Evolutionary conservation across 768 basidiomycete genomes (phyloP).

Genomic region (Hemileccinum impolitum): DNA sequence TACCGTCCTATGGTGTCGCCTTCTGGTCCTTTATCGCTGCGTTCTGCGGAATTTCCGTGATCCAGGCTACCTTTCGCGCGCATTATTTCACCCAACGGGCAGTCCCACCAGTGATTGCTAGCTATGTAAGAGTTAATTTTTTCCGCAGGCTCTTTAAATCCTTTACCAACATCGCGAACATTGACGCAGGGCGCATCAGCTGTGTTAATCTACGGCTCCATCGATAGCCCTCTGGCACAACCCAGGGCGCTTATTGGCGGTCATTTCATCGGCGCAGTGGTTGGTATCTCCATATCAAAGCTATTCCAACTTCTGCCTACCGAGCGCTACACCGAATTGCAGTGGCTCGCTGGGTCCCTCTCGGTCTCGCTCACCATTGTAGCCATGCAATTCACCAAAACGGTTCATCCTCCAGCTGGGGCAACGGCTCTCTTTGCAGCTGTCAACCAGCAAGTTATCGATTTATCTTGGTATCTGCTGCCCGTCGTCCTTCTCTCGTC

Average conservation of each 20-base stretch:
- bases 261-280: constrained; percentile 37
- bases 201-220: constrained; percentile 50
- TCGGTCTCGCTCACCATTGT: constrained; percentile 42
- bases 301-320: constrained; percentile 45
- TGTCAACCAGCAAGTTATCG: constrained; percentile 38
- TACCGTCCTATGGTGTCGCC: background rate
- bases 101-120: constrained; percentile 33
- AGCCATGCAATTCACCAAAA: constrained; percentile 50
- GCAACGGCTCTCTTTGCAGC: constrained; percentile 54
- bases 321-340: constrained; percentile 40
- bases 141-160: background rate
- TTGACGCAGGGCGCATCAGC: constrained; percentile 49
- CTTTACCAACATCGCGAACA: background rate
- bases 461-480: constrained; percentile 52
- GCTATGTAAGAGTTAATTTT: constrained; percentile 16
- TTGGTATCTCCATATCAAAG: constrained; percentile 50
- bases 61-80: constrained; percentile 50
- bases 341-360: constrained; percentile 39
- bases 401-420: constrained; percentile 55
- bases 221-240: constrained; percentile 52
- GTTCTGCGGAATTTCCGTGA: constrained; percentile 45
- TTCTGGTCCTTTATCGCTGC: constrained; percentile 52
- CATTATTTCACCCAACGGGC: constrained; percentile 44
- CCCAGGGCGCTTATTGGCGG: constrained; percentile 50
- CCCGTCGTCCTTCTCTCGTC: constrained; percentile 50